phyloP scores from a whole-genome alignment of 1,139 yeast genomes.

The Pichia sp. region DNA sequence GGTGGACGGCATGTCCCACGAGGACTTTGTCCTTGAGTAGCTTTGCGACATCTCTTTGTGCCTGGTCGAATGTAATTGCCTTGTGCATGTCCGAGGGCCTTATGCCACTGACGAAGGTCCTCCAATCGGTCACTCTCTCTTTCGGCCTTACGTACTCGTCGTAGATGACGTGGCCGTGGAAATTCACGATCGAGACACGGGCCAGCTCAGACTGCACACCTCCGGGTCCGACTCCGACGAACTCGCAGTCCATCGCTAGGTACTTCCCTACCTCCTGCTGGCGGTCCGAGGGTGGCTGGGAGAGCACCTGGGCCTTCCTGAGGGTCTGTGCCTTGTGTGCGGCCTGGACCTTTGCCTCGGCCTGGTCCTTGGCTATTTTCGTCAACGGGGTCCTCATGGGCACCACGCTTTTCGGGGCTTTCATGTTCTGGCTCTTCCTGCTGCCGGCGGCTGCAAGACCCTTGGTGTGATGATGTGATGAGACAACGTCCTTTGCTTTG shows the following conservation, averaged over 20 bases:
- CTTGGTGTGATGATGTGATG: no score
- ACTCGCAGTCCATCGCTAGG: constrained; percentile 87
- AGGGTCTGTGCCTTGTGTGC: neutral
- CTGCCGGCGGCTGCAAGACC: no score
- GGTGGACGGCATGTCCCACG: constrained; percentile 82
- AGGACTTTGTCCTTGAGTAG: constrained; percentile 50
- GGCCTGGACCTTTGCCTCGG: neutral
- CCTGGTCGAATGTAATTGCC: constrained; percentile 64
- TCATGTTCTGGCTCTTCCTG: neutral
- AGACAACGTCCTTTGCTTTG: no score
- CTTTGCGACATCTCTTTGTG: constrained; percentile 53
- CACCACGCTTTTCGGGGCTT: constrained; percentile 3
- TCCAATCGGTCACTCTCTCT: constrained; percentile 79
- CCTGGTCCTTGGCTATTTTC: constrained; percentile 6
- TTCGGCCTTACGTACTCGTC: constrained; percentile 75
- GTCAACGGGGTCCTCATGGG: constrained; percentile 17
- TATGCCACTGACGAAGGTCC: constrained; percentile 93
- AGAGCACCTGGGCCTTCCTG: neutral
- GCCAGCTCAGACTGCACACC: constrained; percentile 73
- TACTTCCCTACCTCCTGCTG: constrained; percentile 55
- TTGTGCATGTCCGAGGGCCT: constrained; percentile 60
- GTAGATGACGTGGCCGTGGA: constrained; percentile 63
- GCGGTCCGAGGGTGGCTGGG: neutral
- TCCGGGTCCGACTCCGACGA: constrained; percentile 82
- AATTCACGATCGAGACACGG: constrained; percentile 82